Percentiles rank a stretch among this genome's conserved stretches.
Evolutionary conservation across 1,284 basidiomycete species (phyloP).

Genomic region (Boletus hoseneyae): DNA sequence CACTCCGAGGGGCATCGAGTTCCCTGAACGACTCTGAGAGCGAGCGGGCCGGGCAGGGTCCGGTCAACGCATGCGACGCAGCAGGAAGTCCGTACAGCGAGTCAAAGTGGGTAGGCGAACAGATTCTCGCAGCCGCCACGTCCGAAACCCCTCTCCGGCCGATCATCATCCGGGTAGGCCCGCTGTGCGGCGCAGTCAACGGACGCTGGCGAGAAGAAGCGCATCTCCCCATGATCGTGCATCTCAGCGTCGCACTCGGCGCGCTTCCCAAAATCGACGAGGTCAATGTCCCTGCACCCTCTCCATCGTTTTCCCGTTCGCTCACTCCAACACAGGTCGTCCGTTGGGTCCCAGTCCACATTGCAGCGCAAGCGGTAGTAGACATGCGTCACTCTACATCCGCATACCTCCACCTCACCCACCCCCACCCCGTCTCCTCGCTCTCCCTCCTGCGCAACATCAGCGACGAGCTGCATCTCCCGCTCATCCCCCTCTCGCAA

Average conservation of each 20-base stretch:
- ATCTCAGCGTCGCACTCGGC: slow-evolving; percentile 13
- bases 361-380: background rate
- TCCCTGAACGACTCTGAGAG: no score
- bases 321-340: slow-evolving; percentile 6
- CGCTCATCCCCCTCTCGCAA: background rate
- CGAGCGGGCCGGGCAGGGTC: no score
- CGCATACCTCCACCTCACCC: background rate
- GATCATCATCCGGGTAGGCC: slow-evolving; percentile 38
- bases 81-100: slow-evolving; percentile 39
- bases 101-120: slow-evolving; percentile 45
- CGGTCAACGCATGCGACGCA: slow-evolving; percentile 25
- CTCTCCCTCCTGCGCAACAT: no score
- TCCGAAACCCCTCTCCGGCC: slow-evolving; percentile 25
- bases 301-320: no score
- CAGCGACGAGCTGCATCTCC: background rate
- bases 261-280: slow-evolving; percentile 13
- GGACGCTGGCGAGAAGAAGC: slow-evolving; percentile 28
- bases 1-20: background rate
- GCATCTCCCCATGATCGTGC: slow-evolving; percentile 32
- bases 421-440: background rate
- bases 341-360: slow-evolving; percentile 21
- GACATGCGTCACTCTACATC: background rate
- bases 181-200: slow-evolving; percentile 34
- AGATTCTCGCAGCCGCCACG: slow-evolving; percentile 31
- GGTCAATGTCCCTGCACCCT: slow-evolving; percentile 4